These are phyloP conservation scores for Yamagishiella unicocca DNA, from an alignment of 139 green algal genomes.

Conservation along the genomic window DNA sequence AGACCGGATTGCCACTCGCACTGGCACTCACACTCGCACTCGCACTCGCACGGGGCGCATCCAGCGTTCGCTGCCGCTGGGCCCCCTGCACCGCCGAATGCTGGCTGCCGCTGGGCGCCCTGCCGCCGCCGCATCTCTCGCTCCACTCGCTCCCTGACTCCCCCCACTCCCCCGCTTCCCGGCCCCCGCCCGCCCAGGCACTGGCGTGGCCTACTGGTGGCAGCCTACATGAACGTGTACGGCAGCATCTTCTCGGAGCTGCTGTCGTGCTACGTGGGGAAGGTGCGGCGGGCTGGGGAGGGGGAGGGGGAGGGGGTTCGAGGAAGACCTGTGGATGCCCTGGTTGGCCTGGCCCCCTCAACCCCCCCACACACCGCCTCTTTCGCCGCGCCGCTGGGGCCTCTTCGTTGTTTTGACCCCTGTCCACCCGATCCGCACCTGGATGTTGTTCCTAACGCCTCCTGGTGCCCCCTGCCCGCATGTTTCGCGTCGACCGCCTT, in stretches of 20 bases:
- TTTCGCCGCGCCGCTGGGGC: background rate
- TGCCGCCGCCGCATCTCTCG: too few species aligned
- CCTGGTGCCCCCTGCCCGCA: too few species aligned
- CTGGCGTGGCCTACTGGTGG: constrained; percentile 66
- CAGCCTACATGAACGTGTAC: constrained; percentile 65
- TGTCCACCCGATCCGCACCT: background rate
- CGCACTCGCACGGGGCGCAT: too few species aligned
- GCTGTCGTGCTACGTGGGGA: constrained; percentile 69
- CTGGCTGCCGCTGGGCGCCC: too few species aligned
- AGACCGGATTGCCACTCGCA: constrained; percentile 12
- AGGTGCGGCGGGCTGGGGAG: constrained; percentile 29
- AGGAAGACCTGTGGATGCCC: background rate
- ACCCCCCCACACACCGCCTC: background rate
- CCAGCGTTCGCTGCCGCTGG: too few species aligned
- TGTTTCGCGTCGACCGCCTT: too few species aligned
- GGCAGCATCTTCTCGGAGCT: constrained; percentile 58
- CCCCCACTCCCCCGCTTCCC: too few species aligned
- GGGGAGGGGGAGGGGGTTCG: background rate
- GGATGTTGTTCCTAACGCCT: background rate
- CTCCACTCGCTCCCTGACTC: too few species aligned
- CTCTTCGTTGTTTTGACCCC: background rate
- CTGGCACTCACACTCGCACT: background rate
- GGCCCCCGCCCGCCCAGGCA: too few species aligned
- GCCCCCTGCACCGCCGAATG: too few species aligned
- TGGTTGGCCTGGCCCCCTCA: too few species aligned